Base-by-base conservation (phyloP, 495 filamentous ascomycete genomes). In the Xanthoparmelia taractica region DNA sequence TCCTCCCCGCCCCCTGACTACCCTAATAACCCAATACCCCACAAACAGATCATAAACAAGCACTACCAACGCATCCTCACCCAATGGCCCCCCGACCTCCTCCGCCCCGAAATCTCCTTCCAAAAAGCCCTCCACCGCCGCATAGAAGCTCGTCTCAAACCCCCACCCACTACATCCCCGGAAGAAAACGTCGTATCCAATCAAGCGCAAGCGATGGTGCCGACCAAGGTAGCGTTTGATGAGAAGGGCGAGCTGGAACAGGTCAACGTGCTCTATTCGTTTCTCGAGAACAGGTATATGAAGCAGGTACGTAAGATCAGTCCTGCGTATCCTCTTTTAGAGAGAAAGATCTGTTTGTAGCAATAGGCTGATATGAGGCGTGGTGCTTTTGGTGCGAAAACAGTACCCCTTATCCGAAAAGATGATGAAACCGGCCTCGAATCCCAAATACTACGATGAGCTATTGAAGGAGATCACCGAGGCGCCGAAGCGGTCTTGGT, bases 61-160 rank as follows among this genome's bases (percentile, higher is more conserved):
- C 84, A 84, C 70, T 85, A 85, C 78, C 77, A 84, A 61, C 85
- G 81, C 75, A 85, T 87, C 64, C 76, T 95, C 60, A 76, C 80
- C 66, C 85, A 83, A 68, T 96, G 91, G 91, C 92, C 92, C 56
- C 78, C 79, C 64, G 90, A 95, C 71, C 70, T 74, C 48, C 83
- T 96, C 60, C 90, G 92, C 3, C 92, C 92, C 13, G 83, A 86
- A 58, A 79, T 87, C 69, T 86, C 89, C 63, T 83, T 96, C 70
- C 87, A 91, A 65, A 74, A 83, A 64, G 81, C 85, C 59, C 80
- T 96, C 48, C 79, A 81, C 65, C 77, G 79, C 60, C 83, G 87
- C 57, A 78, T 91, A 56, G 76, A 82, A 23, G 68, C 72, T 50
- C 57, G 65, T 59, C 25, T 67, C 50, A 18, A 63, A 63, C 66